Conservation (phyloP, 345 rosid species). For the Theobroma cacao region DNA sequence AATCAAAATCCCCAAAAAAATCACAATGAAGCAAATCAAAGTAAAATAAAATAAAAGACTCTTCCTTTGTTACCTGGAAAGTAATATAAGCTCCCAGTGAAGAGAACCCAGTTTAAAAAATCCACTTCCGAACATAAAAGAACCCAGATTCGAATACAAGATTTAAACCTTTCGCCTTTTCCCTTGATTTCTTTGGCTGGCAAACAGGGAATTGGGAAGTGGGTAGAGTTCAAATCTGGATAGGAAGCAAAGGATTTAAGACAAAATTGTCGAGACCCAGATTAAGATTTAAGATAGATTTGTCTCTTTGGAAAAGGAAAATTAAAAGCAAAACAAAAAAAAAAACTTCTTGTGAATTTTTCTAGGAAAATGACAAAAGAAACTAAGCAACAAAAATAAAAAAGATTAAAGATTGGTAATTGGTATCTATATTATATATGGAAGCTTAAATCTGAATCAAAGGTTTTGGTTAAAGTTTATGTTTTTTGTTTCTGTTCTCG, state of each 20-base stretch:
- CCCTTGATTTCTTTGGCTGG: background rate
- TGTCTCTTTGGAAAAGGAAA: background rate
- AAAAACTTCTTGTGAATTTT: background rate
- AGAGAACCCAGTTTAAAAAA: background rate
- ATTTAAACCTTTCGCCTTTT: background rate
- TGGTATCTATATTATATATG: background rate
- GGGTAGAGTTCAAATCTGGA: slow-evolving; percentile 2
- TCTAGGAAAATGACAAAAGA: background rate
- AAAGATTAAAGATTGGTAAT: background rate
- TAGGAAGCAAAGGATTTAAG: background rate
- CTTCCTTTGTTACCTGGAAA: background rate
- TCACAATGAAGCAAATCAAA: background rate
- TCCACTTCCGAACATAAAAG: background rate
- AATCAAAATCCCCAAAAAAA: background rate
- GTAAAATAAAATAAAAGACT: background rate
- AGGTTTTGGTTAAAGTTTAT: background rate
- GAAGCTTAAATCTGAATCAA: background rate
- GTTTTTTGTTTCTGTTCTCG: background rate
- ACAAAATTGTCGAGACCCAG: background rate
- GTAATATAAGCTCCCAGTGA: slow-evolving; percentile 12
- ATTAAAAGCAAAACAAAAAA: background rate
- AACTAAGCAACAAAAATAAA: background rate
- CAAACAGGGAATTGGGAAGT: background rate
- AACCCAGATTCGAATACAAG: background rate
- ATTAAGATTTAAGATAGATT: background rate